These are phyloP conservation scores for Sporisorium exsertum DNA, from an alignment of 1,284 basidiomycete species.

Conservation along the genomic window DNA sequence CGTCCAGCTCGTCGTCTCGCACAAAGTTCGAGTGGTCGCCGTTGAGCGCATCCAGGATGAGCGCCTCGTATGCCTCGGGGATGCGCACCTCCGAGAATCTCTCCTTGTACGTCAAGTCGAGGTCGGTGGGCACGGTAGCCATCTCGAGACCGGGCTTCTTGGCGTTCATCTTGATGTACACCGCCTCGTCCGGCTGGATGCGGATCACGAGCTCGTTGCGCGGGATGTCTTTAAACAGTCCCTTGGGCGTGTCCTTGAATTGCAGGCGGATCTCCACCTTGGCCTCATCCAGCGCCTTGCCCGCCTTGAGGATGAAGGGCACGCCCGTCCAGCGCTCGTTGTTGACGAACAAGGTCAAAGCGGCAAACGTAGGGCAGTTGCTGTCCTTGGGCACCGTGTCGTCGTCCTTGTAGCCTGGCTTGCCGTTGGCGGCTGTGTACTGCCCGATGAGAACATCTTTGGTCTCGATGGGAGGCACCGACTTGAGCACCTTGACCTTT, in stretches of 20 bases:
- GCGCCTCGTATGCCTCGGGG: constrained; percentile 69
- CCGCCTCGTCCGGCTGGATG: constrained; percentile 67
- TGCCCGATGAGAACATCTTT: constrained; percentile 69
- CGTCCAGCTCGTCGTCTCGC: constrained; percentile 69
- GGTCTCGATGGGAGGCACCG: constrained; percentile 63
- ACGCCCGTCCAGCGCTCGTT: constrained; percentile 67
- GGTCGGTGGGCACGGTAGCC: constrained; percentile 58
- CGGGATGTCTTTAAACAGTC: constrained; percentile 51
- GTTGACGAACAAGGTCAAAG: constrained; percentile 65
- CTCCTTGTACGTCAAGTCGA: constrained; percentile 65
- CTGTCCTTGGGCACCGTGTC: constrained; percentile 70
- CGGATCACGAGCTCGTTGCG: constrained; percentile 68
- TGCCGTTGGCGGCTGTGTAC: constrained; percentile 67
- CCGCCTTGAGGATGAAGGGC: constrained; percentile 68
- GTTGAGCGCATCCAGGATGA: constrained; percentile 68
- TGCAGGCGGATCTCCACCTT: constrained; percentile 68
- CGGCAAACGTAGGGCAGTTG: constrained; percentile 70
- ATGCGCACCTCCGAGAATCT: constrained; percentile 62
- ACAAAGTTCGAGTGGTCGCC: constrained; percentile 70
- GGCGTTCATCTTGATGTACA: constrained; percentile 66
- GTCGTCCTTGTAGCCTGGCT: constrained; percentile 71
- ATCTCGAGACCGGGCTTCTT: constrained; percentile 65
- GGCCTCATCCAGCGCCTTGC: constrained; percentile 68
- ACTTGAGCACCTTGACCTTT: constrained; percentile 69
- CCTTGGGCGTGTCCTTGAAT: constrained; percentile 61